Evolutionary conservation across 225 moss, liverwort and hornwort species (phyloP).

Genomic region (Neckera pumila): DNA sequence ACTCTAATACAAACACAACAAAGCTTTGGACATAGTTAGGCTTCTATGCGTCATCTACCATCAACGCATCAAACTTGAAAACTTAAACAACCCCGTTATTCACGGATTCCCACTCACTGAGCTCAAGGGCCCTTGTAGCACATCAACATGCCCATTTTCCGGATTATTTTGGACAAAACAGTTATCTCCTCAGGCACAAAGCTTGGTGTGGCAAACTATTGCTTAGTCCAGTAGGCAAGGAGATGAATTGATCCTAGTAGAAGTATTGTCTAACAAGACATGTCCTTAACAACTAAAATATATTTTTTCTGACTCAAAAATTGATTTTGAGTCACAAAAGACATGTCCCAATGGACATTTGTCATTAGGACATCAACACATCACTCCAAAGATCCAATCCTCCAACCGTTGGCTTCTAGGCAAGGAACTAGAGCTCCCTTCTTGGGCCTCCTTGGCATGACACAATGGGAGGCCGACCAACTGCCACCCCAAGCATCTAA

Average conservation of each 20-base stretch:
- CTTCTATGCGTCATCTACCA: rapidly evolving
- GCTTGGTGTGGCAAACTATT: not conserved
- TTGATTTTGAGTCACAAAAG: too few relatives aligned
- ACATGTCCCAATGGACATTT: too few relatives aligned
- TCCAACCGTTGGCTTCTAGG: rapidly evolving
- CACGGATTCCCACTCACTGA: not conserved
- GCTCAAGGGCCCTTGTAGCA: not conserved
- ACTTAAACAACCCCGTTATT: rapidly evolving
- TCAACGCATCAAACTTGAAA: not conserved
- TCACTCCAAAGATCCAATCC: not conserved
- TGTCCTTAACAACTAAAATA: too few relatives aligned
- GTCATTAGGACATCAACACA: too few relatives aligned
- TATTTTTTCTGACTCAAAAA: too few relatives aligned
- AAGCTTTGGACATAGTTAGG: rapidly evolving
- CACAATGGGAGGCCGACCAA: rapidly evolving
- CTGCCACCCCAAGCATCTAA: not conserved
- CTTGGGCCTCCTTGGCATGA: rapidly evolving
- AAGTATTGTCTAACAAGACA: too few relatives aligned
- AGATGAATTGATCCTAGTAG: not conserved
- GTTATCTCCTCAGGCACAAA: not conserved
- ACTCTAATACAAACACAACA: rapidly evolving
- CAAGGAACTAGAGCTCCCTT: not conserved
- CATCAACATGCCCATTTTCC: rapidly evolving
- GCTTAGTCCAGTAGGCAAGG: rapidly evolving
- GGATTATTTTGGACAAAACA: not conserved